These are phyloP conservation scores for Picochlorum sp. DNA, from an alignment of 139 green algal species.

Conservation along the genomic window DNA sequence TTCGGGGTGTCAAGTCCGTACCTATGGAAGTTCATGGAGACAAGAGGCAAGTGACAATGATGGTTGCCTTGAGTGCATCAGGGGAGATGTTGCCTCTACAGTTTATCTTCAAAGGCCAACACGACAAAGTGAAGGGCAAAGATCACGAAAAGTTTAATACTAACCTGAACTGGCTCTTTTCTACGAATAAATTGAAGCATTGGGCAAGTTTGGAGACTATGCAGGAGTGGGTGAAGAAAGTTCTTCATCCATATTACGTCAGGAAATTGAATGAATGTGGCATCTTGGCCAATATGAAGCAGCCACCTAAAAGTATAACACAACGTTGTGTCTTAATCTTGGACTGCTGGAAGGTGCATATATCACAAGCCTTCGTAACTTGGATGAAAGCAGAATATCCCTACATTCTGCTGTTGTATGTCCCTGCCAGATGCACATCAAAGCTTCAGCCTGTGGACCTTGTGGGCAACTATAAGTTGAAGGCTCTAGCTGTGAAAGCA, in stretches of 20 bases:
- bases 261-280: not conserved
- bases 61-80: not conserved
- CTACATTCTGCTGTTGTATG: not conserved
- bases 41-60: constrained; percentile 1
- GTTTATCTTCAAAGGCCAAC: not conserved
- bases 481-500: not conserved
- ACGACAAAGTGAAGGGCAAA: not conserved
- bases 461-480: not conserved
- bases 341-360: not conserved
- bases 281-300: not conserved
- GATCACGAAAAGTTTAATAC: not conserved
- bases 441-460: not conserved
- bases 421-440: not conserved
- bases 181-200: not conserved
- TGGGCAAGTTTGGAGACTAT: not conserved
- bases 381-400: not conserved
- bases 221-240: not conserved
- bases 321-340: not conserved
- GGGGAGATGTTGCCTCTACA: not conserved
- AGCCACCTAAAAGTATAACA: not conserved
- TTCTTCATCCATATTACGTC: not conserved
- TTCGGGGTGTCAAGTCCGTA: not conserved
- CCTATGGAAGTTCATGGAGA: not conserved
- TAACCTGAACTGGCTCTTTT: not conserved
- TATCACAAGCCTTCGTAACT: not conserved